These are phyloP conservation scores for Trichophyton schoenleinii DNA, from an alignment of 2,329 filamentous ascomycete genomes.

Conservation along the genomic window DNA sequence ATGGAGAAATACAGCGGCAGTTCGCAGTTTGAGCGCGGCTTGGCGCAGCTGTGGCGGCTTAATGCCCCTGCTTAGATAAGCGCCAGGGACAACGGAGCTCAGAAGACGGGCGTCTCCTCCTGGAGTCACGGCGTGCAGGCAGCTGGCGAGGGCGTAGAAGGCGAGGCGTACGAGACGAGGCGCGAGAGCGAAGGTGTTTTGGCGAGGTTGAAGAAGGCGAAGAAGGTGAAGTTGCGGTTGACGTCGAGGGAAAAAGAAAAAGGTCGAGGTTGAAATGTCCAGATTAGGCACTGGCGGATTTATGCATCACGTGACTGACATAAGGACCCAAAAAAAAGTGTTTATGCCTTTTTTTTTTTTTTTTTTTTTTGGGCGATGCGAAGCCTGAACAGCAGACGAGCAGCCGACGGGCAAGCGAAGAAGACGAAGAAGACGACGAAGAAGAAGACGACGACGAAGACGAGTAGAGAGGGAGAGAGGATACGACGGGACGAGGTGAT, in stretches of 20 bases:
- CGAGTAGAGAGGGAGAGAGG: background rate
- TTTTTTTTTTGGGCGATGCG: background rate
- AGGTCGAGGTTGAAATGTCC: background rate
- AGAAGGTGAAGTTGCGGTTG: background rate
- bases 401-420: background rate
- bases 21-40: slow-evolving; percentile 2
- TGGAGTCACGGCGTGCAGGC: background rate
- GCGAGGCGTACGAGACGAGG: background rate
- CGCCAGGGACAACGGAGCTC: background rate
- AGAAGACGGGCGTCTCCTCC: background rate
- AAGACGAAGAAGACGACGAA: background rate
- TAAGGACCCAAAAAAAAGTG: background rate
- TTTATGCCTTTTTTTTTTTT: background rate
- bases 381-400: too few relatives aligned
- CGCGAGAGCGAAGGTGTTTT: background rate
- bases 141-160: background rate
- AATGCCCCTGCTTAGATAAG: slow-evolving; percentile 1
- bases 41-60: slow-evolving; percentile 1
- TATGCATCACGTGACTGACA: background rate
- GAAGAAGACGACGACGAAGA: background rate
- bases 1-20: slow-evolving; percentile 4
- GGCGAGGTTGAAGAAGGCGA: background rate
- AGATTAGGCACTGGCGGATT: background rate
- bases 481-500: background rate
- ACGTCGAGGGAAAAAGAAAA: background rate